These are phyloP conservation scores for Alternaria arborescens DNA, from an alignment of 2,329 filamentous ascomycete genomes.

Conservation along the genomic window DNA sequence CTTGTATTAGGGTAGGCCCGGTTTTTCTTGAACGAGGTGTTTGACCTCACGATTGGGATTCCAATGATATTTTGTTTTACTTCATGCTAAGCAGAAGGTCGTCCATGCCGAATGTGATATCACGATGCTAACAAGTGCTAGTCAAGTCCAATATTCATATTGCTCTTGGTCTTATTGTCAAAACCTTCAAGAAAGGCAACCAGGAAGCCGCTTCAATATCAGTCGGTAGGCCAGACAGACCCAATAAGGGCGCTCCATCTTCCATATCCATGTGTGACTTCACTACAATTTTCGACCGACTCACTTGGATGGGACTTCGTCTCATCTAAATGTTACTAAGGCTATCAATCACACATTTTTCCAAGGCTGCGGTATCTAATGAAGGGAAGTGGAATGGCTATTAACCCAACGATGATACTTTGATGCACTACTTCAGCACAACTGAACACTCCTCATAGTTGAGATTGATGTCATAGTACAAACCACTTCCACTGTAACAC, in stretches of 20 bases:
- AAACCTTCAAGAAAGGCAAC: not conserved
- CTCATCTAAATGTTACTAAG: too few species aligned
- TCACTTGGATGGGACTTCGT: too few species aligned
- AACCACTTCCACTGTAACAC: not conserved
- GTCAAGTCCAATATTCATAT: fast-evolving
- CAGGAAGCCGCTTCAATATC: not conserved
- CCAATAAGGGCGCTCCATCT: not conserved
- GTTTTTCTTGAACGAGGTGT: not conserved
- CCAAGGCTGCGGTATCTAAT: too few species aligned
- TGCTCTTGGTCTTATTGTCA: not conserved
- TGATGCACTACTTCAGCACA: too few species aligned
- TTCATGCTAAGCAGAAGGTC: not conserved
- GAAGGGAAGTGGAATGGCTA: too few species aligned
- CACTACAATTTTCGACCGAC: too few species aligned
- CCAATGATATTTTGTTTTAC: not conserved
- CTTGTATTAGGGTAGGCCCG: not conserved
- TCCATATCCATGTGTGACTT: too few species aligned
- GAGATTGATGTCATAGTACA: not conserved
- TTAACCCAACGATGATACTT: too few species aligned
- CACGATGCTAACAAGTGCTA: not conserved
- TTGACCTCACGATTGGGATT: not conserved
- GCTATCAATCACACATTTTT: too few species aligned
- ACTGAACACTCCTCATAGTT: too few species aligned
- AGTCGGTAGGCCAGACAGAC: not conserved
- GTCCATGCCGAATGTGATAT: not conserved